These are phyloP conservation scores for Marvania coccoides DNA, from an alignment of 139 green algal species.

Conservation along the genomic window DNA sequence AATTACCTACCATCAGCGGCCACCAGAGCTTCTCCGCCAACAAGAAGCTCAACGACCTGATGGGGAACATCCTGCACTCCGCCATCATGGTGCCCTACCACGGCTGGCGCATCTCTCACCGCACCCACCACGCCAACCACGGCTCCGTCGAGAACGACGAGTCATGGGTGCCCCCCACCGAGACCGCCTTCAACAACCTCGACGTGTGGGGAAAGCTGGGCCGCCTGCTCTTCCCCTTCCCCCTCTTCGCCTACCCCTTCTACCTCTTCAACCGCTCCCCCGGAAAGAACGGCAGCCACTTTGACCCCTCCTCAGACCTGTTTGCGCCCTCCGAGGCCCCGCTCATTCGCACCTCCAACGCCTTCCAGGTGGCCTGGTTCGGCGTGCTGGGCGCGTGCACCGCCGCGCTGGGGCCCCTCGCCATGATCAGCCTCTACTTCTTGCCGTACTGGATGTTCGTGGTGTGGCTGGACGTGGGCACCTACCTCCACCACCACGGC, in stretches of 20 bases:
- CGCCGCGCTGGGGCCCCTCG: slow-evolving; percentile 55
- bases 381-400: slow-evolving; percentile 68
- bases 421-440: slow-evolving; percentile 86
- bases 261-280: slow-evolving; percentile 77
- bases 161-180: slow-evolving; percentile 79
- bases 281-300: slow-evolving; percentile 88
- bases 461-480: slow-evolving; percentile 92
- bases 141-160: slow-evolving; percentile 96
- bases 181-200: slow-evolving; percentile 30
- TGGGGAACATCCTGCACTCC: slow-evolving; percentile 85
- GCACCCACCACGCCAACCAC: slow-evolving; percentile 90
- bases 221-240: slow-evolving; percentile 62
- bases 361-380: slow-evolving; percentile 73
- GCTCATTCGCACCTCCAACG: slow-evolving; percentile 68
- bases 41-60: slow-evolving; percentile 83
- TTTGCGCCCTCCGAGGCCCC: slow-evolving; percentile 56
- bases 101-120: slow-evolving; percentile 88
- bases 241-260: slow-evolving; percentile 90
- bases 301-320: slow-evolving; percentile 80
- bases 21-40: slow-evolving; percentile 90
- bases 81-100: slow-evolving; percentile 95
- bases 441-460: slow-evolving; percentile 88
- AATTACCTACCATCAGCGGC: slow-evolving; percentile 74
- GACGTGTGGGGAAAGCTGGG: slow-evolving; percentile 50
- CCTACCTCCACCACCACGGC: slow-evolving; percentile 95